Evolutionary conservation across 2,329 filamentous ascomycete genomes (phyloP), one percentile per base, ranked within the genome.

Genomic region (Ophiostoma sp.): DNA sequence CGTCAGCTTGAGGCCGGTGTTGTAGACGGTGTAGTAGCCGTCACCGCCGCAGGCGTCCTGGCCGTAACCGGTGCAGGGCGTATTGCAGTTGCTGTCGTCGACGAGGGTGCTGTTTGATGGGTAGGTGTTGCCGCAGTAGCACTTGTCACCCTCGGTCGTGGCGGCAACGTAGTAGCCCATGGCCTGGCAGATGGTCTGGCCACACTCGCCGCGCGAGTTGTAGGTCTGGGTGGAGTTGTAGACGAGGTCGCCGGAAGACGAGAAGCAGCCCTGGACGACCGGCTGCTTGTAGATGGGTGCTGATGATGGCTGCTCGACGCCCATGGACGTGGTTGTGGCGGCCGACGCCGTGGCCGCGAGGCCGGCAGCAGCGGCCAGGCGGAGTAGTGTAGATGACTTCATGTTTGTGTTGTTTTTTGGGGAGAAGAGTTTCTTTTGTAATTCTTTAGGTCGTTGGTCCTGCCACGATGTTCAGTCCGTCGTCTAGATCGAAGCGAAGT

Each of bases 71-170:
- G 85, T 82, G 77, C 93, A 97, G 0, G 82, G 77, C 36, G 83
- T 84, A 76, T 86, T 82, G 80, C 93, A 97, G 20, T 87, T 80
- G 8, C 77, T 77, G 76, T 89, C 84, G 64, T 84, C 80, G 7
- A 87, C 84, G 72, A 88, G 77, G 57, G 81, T 81, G 20, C 80
- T 80, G 54, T 81, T 75, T 20, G 88, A 82, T 0, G 93, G 93
- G 67, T 94, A 84, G 71, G 83, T 79, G 73, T 87, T 80, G 71
- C 93, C 93, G 76, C 93, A 96, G 76, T 83, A 91, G 80, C 93
- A 97, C 73, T 87, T 79, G 23, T 83, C 81, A 20, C 86, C 86
- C 23, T 84, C 83, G 8, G 84, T 86, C 64, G 91, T 80, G 41
- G 84, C 92, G 75, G 89, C 86, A 8, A 93, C 90, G 1, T 83